Conservation (phyloP, 805 yeast genomes). For the Myxozyma geophila region DNA sequence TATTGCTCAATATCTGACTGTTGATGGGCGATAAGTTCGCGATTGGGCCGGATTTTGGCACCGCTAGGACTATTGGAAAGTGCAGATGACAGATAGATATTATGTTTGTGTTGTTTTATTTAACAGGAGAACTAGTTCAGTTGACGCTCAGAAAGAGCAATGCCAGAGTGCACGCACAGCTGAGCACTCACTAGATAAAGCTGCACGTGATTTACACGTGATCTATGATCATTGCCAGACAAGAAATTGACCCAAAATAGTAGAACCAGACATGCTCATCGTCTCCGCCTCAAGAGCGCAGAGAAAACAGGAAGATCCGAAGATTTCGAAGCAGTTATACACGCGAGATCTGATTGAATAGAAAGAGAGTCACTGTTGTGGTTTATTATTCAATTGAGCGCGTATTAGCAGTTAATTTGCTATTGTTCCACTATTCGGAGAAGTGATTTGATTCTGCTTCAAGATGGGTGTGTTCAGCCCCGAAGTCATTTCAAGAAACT, state of each 20-base stretch:
- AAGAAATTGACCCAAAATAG: too few species aligned
- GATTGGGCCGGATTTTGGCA: background rate
- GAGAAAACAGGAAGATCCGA: too few species aligned
- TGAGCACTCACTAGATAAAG: background rate
- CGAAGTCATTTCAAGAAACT: too few species aligned
- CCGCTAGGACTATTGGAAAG: background rate
- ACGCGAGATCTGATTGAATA: too few species aligned
- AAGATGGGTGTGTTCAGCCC: slow-evolving; percentile 1
- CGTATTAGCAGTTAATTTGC: too few species aligned
- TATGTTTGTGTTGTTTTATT: background rate
- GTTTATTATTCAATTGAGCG: too few species aligned
- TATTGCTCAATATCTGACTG: background rate
- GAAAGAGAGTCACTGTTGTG: too few species aligned
- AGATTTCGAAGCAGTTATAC: too few species aligned
- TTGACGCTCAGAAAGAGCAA: background rate
- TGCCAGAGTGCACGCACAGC: background rate
- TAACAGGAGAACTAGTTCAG: background rate
- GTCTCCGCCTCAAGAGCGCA: too few species aligned
- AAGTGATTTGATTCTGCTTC: background rate
- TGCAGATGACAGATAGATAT: background rate
- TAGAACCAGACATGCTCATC: too few species aligned
- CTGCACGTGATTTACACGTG: background rate
- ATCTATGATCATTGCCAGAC: background rate
- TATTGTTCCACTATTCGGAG: too few species aligned
- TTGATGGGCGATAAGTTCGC: slow-evolving; percentile 8